Base-by-base conservation (phyloP, 2,329 filamentous ascomycete species). In the Nemania sp. region DNA sequence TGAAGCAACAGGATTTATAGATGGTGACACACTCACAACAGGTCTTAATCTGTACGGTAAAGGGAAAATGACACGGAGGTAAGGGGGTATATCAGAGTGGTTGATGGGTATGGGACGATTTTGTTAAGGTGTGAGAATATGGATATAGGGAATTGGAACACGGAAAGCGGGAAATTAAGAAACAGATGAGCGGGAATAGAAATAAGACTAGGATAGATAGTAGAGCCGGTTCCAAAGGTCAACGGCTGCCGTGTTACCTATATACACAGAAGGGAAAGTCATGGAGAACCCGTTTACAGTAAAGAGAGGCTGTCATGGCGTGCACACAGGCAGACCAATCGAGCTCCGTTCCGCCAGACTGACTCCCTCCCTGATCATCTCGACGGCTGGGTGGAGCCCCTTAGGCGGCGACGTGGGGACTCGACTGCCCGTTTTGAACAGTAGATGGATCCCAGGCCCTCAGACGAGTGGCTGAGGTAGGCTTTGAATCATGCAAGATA, bases 401-500 rank as follows among this genome's bases (percentile, higher is more conserved):
- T 13, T 34, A 25, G 37, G 37, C 32, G 47, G 51, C 50, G 37
- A 59, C 61, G 55, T 55, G 49, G 58, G 47, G 54, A n/a, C 50
- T 9, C 15, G 32, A 45, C 45, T 57, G 21, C 46, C 59, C 49
- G 29, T 57, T 57, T 59, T 25, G 52, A 62, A 51, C 49, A 54
- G 46, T 12, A 17, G 25, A 48, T 32, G 47, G 32, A 9, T 34
- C 47, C 47, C 20, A 15, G 10, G 10, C 17, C 25, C 50, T 50
- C 50, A n/a, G 55, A 47, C 25, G 52, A 62, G 55, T 54, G 49
- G 54, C 53, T 9, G 48, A 57, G 50, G 52, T 46, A 29, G 62
- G 55, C 59, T 25, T 60, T 39, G 54, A 55, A 62, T 58, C 62
- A 64, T 62, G 62, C 62, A 64, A 59, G 59, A 64, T 64, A 64